phyloP scores from a whole-genome alignment of 202 grass and related monocot species.

The Schoenoplectus triqueter region DNA sequence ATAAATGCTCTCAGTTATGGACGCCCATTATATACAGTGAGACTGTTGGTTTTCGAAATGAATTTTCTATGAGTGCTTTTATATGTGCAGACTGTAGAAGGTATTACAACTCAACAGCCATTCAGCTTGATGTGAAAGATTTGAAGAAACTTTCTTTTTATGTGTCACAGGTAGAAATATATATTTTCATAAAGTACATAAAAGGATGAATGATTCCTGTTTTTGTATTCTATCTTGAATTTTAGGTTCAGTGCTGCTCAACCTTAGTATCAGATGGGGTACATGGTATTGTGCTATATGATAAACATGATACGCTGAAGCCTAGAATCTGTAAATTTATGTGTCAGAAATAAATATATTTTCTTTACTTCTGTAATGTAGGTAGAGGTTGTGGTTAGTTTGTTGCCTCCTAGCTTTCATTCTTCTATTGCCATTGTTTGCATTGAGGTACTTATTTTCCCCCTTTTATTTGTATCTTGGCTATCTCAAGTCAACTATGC shows the following conservation, averaged over 20 bases:
- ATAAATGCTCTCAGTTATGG: too few relatives aligned
- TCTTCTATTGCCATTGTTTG: constrained; percentile 79
- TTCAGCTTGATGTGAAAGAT: constrained; percentile 85
- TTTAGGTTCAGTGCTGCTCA: neutral
- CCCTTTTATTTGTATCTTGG: neutral
- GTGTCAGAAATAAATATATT: constrained; percentile 22
- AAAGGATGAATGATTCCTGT: neutral
- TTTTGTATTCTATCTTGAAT: constrained; percentile 6
- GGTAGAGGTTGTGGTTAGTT: constrained; percentile 92
- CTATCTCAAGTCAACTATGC: neutral
- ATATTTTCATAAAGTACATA: constrained; percentile 28
- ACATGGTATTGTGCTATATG: neutral
- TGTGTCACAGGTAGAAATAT: constrained; percentile 68
- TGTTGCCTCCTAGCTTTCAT: constrained; percentile 90
- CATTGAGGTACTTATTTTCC: constrained; percentile 60
- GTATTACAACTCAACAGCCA: constrained; percentile 63
- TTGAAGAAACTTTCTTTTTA: constrained; percentile 35
- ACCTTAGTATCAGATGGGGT: neutral
- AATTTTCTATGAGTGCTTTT: neutral
- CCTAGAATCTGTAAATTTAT: neutral
- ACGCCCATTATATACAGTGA: too few relatives aligned
- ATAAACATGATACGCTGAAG: neutral
- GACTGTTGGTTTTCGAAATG: too few relatives aligned
- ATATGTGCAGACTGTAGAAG: constrained; percentile 68
- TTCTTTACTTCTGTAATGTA: constrained; percentile 43